phyloP scores from a whole-genome alignment of 495 filamentous ascomycete genomes.

The Aspergillus egyptiacus region DNA sequence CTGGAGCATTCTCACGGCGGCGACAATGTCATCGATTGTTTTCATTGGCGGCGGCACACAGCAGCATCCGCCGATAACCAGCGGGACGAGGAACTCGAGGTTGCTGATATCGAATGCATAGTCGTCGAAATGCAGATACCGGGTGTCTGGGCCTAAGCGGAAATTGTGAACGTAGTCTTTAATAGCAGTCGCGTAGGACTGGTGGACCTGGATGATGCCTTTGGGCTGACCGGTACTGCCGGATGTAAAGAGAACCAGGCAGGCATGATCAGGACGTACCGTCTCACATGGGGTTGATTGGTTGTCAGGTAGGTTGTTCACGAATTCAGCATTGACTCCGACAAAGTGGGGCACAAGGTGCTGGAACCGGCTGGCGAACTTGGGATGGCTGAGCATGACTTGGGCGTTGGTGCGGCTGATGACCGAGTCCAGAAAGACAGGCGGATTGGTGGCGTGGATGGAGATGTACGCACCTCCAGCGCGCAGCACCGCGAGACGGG shows the following conservation, averaged over 20 bases:
- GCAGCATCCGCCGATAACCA: constrained; percentile 41
- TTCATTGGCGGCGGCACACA: constrained; percentile 40
- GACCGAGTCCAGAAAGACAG: constrained; percentile 18
- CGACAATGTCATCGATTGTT: constrained; percentile 28
- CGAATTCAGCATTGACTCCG: neutral
- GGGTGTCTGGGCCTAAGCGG: constrained; percentile 17
- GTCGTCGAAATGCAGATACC: constrained; percentile 42
- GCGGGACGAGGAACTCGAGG: constrained; percentile 37
- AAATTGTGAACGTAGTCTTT: constrained; percentile 20
- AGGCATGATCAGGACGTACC: constrained; percentile 15
- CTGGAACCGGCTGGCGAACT: constrained; percentile 10
- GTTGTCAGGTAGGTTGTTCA: neutral
- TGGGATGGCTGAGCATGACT: constrained; percentile 17
- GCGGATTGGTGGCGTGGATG: constrained; percentile 47
- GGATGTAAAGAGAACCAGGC: constrained; percentile 37
- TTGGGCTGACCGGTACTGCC: constrained; percentile 45
- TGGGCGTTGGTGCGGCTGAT: constrained; percentile 16
- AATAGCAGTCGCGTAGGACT: constrained; percentile 28
- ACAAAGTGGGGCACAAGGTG: neutral
- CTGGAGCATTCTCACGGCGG: constrained; percentile 27
- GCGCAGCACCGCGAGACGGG: constrained; percentile 28
- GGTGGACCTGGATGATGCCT: constrained; percentile 45
- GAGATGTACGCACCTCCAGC: constrained; percentile 43
- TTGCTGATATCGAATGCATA: constrained; percentile 45
- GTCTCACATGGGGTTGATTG: constrained; percentile 8